Percentiles rank a stretch among this genome's conserved stretches.
phyloP scores from a whole-genome alignment of 2,329 filamentous ascomycete genomes.

The Epichloe baconii region DNA sequence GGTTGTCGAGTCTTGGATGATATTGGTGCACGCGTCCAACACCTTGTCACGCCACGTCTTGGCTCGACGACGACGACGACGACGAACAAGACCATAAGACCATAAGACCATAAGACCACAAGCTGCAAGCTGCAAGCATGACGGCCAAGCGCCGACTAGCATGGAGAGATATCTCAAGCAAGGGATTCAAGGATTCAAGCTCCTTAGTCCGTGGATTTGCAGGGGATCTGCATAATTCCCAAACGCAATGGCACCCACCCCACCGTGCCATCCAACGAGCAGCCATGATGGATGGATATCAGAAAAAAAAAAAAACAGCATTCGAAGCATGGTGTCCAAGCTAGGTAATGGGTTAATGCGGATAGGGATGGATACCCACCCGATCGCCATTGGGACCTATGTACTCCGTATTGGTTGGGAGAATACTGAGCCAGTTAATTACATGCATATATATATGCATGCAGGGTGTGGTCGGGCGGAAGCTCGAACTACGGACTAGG shows the following conservation, averaged over 20 bases:
- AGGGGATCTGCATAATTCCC: neutral
- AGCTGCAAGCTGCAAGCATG: neutral
- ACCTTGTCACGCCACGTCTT: neutral
- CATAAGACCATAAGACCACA: accelerated
- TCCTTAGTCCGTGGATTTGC: neutral
- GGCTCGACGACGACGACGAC: neutral
- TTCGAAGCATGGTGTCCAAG: too few species aligned
- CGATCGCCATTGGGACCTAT: too few species aligned
- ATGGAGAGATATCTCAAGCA: neutral
- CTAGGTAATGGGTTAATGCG: too few species aligned
- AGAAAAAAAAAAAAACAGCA: too few species aligned
- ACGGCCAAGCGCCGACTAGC: neutral
- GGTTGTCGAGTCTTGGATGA: neutral
- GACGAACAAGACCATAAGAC: too few species aligned
- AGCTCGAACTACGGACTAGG: too few species aligned
- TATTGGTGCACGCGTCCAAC: neutral
- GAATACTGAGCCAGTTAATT: too few species aligned
- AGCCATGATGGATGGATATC: neutral
- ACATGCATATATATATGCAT: too few species aligned
- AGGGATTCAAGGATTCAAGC: neutral
- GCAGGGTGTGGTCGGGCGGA: too few species aligned
- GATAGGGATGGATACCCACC: too few species aligned
- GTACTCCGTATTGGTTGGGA: too few species aligned
- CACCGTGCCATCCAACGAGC: neutral
- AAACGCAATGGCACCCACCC: neutral